Evolutionary conservation across 768 basidiomycete species (phyloP), one percentile per base, ranked within the genome.

Genomic region (Glaciozyma martinii): DNA sequence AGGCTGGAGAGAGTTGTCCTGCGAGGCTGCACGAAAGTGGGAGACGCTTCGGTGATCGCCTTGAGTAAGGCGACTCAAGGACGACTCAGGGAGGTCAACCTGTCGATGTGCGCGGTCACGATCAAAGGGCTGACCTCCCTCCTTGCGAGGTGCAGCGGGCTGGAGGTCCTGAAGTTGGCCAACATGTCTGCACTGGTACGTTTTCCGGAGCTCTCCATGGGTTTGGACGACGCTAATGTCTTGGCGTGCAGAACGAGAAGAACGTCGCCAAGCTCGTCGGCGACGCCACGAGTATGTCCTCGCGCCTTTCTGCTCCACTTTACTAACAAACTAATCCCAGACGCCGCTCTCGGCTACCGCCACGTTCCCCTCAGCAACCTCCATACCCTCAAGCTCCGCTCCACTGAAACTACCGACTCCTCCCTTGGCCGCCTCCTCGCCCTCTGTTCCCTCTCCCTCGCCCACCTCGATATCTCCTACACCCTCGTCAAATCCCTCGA

Each of bases 391-490:
- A 73, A 73, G 47, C 65, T 73, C 52, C 69, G 70, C 27, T 61
- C 65, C 1, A 73, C 73, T 19, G 61, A 66, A 25, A 5, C 69
- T 16, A 62, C 64, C 30, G 73, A 73, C 46, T 29, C 62, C 15
- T 61, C 64, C 0, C 61, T 73, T 55, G 65, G 67, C 43, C 61
- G 68, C 13, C 53, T 71, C 18, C 67, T 73, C 18, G 40, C 67
- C 5, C 63, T 72, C 33, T 71, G 71, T 62, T 47, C 65, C 1
- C 49, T 59, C 1, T 43, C 66, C 27, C 60, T 73, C 43, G 25
- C 56, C 0, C 61, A 43, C 12, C 73, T 73, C 68, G 73, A 73
- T 60, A 58, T 73, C 30, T 73, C 73, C 10, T 72, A 60, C 61
- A 66, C 71, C 7, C 32, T 16, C 10, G 59, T 68, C 52, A 60